These are phyloP conservation scores for Corchorus olitorius DNA, from an alignment of 345 rosid species.

Conservation along the genomic window DNA sequence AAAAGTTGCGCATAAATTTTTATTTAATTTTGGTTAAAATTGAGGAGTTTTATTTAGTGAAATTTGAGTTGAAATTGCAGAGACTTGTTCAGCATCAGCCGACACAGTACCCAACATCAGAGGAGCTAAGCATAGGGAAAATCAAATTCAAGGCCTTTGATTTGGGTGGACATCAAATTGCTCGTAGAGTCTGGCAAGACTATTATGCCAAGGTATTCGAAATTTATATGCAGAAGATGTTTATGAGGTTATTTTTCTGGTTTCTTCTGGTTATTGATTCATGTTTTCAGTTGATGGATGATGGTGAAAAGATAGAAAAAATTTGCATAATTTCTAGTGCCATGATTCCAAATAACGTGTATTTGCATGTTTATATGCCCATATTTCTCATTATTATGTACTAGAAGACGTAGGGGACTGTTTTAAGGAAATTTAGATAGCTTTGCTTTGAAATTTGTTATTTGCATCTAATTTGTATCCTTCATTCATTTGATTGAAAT, in stretches of 20 bases:
- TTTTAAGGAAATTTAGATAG: too few relatives aligned
- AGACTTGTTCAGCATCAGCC: conserved; percentile 29
- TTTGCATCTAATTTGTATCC: too few relatives aligned
- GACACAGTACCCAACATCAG: conserved; percentile 24
- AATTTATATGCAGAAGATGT: neutral
- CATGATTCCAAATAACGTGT: neutral
- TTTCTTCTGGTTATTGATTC: neutral
- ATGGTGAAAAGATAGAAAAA: neutral
- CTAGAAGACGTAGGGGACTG: too few relatives aligned
- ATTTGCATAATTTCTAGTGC: neutral
- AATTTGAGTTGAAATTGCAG: conserved; percentile 3
- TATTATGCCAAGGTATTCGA: conserved; percentile 23
- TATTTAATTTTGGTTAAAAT: neutral
- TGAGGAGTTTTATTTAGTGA: conserved; percentile 5
- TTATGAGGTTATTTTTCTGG: neutral
- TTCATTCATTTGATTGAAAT: too few relatives aligned
- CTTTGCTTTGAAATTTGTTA: too few relatives aligned
- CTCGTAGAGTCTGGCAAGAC: conserved; percentile 26
- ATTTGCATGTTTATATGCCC: too few relatives aligned
- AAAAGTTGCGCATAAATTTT: neutral
- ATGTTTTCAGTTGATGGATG: neutral
- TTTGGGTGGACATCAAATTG: conserved; percentile 24
- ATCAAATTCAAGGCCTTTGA: conserved; percentile 28
- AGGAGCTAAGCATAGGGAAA: conserved; percentile 22
- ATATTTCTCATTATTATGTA: too few relatives aligned